Percentiles rank a stretch among this genome's conserved stretches.
phyloP scores from a whole-genome alignment of 352 stramenopile genomes.

The Pythium apleroticum region DNA sequence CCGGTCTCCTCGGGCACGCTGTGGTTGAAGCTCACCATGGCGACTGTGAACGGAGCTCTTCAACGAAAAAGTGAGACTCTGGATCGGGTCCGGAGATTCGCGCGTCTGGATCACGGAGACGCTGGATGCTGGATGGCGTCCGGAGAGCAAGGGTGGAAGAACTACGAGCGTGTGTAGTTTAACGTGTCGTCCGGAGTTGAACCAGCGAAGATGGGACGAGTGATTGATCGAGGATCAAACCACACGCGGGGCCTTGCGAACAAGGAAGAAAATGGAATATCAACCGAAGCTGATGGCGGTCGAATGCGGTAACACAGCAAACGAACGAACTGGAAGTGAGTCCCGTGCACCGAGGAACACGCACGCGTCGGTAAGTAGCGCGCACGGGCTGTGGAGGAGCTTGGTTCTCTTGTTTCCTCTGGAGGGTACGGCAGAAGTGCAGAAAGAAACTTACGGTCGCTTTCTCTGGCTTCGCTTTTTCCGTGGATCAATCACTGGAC shows the following conservation, averaged over 20 bases:
- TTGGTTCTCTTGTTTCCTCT: slow-evolving; percentile 13
- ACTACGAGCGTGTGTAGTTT: not conserved
- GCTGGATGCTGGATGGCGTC: slow-evolving; percentile 10
- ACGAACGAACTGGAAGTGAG: not conserved
- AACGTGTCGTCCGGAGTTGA: not conserved
- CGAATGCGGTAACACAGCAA: slow-evolving; percentile 1
- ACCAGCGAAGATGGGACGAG: not conserved
- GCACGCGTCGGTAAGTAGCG: slow-evolving; percentile 12
- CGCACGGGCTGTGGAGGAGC: not conserved
- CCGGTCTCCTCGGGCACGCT: slow-evolving; percentile 26
- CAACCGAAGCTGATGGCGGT: slow-evolving; percentile 17
- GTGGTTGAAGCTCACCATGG: slow-evolving; percentile 35
- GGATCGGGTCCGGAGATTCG: not conserved
- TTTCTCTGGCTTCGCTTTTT: slow-evolving; percentile 15
- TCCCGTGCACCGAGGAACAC: slow-evolving; percentile 10
- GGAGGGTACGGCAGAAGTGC: slow-evolving; percentile 13
- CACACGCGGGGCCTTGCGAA: slow-evolving; percentile 11
- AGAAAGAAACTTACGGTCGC: slow-evolving; percentile 29
- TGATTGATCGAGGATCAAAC: not conserved
- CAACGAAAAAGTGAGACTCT: slow-evolving; percentile 4
- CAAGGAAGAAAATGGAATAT: slow-evolving; percentile 26
- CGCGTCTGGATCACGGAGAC: not conserved
- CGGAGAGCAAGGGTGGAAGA: slow-evolving; percentile 1
- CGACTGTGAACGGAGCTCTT: slow-evolving; percentile 5
- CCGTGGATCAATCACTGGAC: slow-evolving; percentile 7